Base-by-base conservation (phyloP, 306 rosid genomes). In the Cucumis hystrix region DNA sequence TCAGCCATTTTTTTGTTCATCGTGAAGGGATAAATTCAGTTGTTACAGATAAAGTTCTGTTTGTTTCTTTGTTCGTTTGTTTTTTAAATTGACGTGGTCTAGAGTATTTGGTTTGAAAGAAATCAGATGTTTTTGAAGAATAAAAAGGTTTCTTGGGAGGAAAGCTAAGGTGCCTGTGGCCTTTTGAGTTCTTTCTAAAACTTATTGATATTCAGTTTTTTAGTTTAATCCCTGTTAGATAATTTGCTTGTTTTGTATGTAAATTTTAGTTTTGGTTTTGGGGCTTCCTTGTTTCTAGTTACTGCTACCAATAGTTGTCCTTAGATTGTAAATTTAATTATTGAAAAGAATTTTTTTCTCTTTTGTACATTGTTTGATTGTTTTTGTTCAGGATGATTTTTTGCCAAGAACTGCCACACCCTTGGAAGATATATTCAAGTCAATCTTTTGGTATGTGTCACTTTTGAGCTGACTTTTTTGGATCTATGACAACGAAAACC, bases 351-450 rank as follows among this genome's bases (percentile, higher is more conserved):
- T 8, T 28, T 62, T 7, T 25, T 23, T 28, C 30, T 37, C 13
- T 63, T 33, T 5, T 37, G 7, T 7, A 33, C 23, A 43, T 41
- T 17, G 51, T 16, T 45, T 52, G 73, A 7, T 59, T 61, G 21
- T 11, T 63, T 59, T 77, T 71, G 65, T 63, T 83, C 83, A 94
- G 98, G 98, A 92, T 82, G 98, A 94, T 89, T 94, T 94, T 91
- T 89, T 94, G 82, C 92, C 98, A 25, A 90, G 98, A 87, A 94
- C 98, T 5, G 51, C 98, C 18, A 94, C 98, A 28, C 98, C 98
- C 1, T 84, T 94, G 82, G 97, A 92, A 84, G 98, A 94, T 71
- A 92, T 94, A 79, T 94, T 92, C 88, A 89, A 86, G 86, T 94
- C 98, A 37, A 7, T 94, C 74, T 94, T 94, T 81, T 92, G 98